These are phyloP conservation scores for Euptelea pleiosperma DNA, from an alignment of 164 flowering plant species.

Conservation along the genomic window DNA sequence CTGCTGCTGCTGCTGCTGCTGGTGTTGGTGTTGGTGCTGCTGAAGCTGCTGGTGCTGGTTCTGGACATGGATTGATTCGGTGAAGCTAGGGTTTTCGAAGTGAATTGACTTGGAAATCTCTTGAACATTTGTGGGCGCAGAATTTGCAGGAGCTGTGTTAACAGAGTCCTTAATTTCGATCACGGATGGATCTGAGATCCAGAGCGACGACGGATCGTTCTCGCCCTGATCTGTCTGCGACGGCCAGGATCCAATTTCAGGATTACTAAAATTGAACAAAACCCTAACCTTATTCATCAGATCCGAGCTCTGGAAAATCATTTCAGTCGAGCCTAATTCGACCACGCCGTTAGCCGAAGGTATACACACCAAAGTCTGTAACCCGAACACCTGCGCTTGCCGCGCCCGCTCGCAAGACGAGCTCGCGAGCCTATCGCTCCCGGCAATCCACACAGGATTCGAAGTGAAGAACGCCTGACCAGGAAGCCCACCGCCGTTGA, in stretches of 20 bases:
- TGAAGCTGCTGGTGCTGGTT: constrained; percentile 19
- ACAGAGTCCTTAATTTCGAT: constrained; percentile 34
- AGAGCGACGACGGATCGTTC: constrained; percentile 61
- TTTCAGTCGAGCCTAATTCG: constrained; percentile 79
- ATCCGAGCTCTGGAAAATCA: constrained; percentile 59
- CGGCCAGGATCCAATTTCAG: constrained; percentile 31
- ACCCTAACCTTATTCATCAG: constrained; percentile 70
- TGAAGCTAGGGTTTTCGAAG: constrained; percentile 40
- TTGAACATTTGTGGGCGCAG: constrained; percentile 1
- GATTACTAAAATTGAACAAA: constrained; percentile 50
- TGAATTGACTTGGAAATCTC: constrained; percentile 31
- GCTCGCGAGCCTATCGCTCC: constrained; percentile 43
- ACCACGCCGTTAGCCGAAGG: constrained; percentile 79
- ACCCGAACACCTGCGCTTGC: constrained; percentile 66
- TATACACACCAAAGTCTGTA: constrained; percentile 79
- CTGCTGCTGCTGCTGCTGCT: constrained; percentile 13
- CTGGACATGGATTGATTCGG: constrained; percentile 27
- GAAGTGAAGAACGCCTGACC: constrained; percentile 58
- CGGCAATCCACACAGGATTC: constrained; percentile 61
- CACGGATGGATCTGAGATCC: constrained; percentile 59
- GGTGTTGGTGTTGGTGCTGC: constrained; percentile 10
- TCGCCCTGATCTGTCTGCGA: constrained; percentile 42
- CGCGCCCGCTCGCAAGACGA: constrained; percentile 68
- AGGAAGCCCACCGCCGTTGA: constrained; percentile 60
- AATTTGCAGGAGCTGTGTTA: not conserved